A percentile compares a stretch with the other conserved stretches of the same genome.
phyloP scores from a whole-genome alignment of 176 grass and related monocot species.

The Panicum miliaceum region DNA sequence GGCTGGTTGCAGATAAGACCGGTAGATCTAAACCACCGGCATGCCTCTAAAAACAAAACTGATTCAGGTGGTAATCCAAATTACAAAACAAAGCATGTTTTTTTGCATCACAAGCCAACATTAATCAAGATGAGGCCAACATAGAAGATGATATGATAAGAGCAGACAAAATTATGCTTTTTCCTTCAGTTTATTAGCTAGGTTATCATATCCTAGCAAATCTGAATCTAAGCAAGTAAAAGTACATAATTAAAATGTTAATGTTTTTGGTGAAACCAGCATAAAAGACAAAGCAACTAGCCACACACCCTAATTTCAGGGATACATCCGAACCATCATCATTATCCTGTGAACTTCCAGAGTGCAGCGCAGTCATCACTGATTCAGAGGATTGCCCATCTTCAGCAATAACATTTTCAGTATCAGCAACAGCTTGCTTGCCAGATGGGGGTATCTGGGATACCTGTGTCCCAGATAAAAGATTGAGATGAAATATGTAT shows the following conservation, averaged over 20 bases:
- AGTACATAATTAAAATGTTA: conserved; percentile 1
- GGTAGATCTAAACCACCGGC: neutral
- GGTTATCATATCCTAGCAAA: neutral
- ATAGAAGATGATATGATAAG: neutral
- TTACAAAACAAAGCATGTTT: neutral
- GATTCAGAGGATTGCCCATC: conserved; percentile 98
- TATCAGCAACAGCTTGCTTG: conserved; percentile 55
- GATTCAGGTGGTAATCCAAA: neutral
- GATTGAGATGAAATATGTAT: neutral
- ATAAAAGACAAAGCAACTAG: neutral
- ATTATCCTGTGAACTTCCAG: conserved; percentile 79
- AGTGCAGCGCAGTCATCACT: conserved; percentile 80
- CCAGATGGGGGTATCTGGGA: conserved; percentile 49
- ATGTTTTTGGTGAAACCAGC: neutral
- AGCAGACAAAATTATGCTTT: neutral
- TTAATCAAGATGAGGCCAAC: neutral
- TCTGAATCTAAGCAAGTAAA: neutral
- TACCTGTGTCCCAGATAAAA: conserved; percentile 52
- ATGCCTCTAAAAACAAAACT: neutral
- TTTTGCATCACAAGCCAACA: neutral
- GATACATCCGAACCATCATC: conserved; percentile 92
- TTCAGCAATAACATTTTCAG: conserved; percentile 72
- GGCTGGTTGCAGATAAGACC: neutral
- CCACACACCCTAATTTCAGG: conserved; percentile 77
- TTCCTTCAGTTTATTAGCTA: neutral